Evolutionary conservation across 805 yeast species (phyloP), one percentile per base, ranked within the genome.

Genomic region (Wickerhamomyces rabaulensis): DNA sequence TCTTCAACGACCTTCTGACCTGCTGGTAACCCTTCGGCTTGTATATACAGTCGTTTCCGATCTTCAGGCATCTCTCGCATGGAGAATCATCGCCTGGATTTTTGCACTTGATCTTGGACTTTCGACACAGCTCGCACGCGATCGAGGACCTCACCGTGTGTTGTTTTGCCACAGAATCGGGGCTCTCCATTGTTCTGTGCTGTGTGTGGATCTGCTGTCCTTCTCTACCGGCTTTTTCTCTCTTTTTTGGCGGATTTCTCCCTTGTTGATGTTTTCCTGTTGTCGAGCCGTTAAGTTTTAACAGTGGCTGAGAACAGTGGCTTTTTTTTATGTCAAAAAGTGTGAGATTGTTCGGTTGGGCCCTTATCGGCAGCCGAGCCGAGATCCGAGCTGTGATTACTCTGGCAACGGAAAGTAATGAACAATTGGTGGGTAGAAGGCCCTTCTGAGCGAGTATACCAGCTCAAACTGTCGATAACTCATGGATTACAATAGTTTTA

Each of bases 101-200:
- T 3, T 41, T 16, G 16, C 52, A 49, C 23, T 45, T 46, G 21
- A 49, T 49, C 40, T 49, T 49, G 12, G 52, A 49, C 26, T 40
- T 43, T 20, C 52, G 45, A 40, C 52, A 49, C 17, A 49, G 39
- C 26, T 49, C 52, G 22, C 52, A 49, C 3, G 52, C 52, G 13
- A 49, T 49, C 10, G 50, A 40, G 13, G 52, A 49, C 16, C 52
- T 39, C n/a, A 36, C 19, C 3, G 42, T 33, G 20, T 33, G 36
- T 8, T 29, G 35, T 29, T 33, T 33, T 8, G 20, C 20, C 20
- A 33, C 13, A 17, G 31, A 27, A 4, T 27, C n/a, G 31, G 31
- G 31, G 31, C 31, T 27, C 4, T 33, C 36, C 36, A 33, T 16
- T 29, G 35, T n/a, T 29, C 6, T 29, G 17, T 8, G 8, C 9